Percentiles rank a stretch among this genome's conserved stretches.
Evolutionary conservation across 2,329 filamentous ascomycete species (phyloP).

Genomic region (Apiospora hydei): DNA sequence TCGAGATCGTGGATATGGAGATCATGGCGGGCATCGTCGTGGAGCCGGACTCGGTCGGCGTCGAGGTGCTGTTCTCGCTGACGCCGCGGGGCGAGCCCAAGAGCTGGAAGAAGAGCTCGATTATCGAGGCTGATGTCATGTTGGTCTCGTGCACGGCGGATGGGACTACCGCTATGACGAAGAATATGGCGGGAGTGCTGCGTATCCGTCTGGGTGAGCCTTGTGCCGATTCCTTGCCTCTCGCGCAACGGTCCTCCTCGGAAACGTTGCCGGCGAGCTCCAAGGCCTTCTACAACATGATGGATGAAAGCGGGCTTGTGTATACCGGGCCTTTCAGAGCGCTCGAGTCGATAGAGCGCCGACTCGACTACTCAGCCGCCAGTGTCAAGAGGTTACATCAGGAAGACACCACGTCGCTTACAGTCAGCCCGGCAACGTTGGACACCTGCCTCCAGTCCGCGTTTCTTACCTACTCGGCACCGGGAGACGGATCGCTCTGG

Average conservation of each 20-base stretch:
- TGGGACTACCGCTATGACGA: conserved; percentile 44
- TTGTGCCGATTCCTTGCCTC: conserved; percentile 38
- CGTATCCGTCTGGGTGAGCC: conserved; percentile 43
- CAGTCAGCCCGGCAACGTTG: conserved; percentile 49
- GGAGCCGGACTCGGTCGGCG: conserved; percentile 41
- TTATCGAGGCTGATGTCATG: conserved; percentile 42
- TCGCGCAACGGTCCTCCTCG: conserved; percentile 31
- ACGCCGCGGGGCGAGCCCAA: conserved; percentile 31
- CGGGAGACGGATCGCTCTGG: conserved; percentile 52
- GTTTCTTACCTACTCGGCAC: conserved; percentile 50
- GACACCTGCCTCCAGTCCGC: conserved; percentile 52
- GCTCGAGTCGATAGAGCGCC: conserved; percentile 43
- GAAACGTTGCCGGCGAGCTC: conserved; percentile 44
- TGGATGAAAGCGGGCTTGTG: conserved; percentile 46
- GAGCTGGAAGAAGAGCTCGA: conserved; percentile 21
- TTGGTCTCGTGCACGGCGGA: conserved; percentile 45
- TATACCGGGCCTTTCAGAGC: conserved; percentile 50
- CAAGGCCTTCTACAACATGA: conserved; percentile 50
- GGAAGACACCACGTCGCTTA: conserved; percentile 46
- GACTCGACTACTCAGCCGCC: conserved; percentile 45
- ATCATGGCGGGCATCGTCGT: conserved; percentile 39
- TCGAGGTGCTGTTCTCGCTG: conserved; percentile 48
- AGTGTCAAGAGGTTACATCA: conserved; percentile 42
- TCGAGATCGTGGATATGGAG: conserved; percentile 39
- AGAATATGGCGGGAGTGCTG: conserved; percentile 45